Evolutionary conservation across 164 flowering plant genomes (phyloP), one percentile per base, ranked within the genome.

Genomic region (Aristolochia fimbriata): DNA sequence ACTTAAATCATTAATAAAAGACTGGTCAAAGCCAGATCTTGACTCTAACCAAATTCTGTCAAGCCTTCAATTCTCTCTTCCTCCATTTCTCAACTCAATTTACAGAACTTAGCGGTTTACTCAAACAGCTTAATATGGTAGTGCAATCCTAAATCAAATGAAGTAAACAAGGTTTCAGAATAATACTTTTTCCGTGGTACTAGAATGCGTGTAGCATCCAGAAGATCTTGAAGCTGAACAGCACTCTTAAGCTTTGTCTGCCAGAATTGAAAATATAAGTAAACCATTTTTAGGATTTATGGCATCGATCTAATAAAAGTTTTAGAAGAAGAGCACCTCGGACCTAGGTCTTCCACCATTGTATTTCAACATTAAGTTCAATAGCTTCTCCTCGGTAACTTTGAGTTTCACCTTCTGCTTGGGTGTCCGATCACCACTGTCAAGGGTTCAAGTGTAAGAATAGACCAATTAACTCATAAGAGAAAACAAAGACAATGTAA

Each of bases 191-290:
- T 50, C 25, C 97, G 95, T 54, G 99, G 99, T n/a, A 94, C 96
- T 51, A 94, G 80, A 69, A 81, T 81, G 66, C 99, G 69, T 59
- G 99, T 94, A 17, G 99, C 99, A 81, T 94, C 99, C 72, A 94
- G 75, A 70, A 94, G 74, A 80, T 94, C 99, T 84, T 94, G 99
- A 78, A 94, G 69, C 74, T 94, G 97, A 69, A 94, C 83, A 68
- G 99, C 99, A 77, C 91, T 94, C 81, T 94, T 94, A 20, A 94
- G 88, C 64, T 94, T 94, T 74, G 99, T 94, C 99, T 94, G 81
- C 62, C 65, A 55, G 67, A 62, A 37, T 45, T 10, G 37, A 53
- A 24, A 7, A 24, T 17, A 43, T 24, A 62, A 37, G 43, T 7
- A 10, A 37, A 37, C 43, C 43, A 37, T 37, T 10, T 31, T 37